A percentile compares a stretch with the other conserved stretches of the same genome.
phyloP scores from a whole-genome alignment of 2,329 filamentous ascomycete species.

The Stagonosporopsis vannaccii region DNA sequence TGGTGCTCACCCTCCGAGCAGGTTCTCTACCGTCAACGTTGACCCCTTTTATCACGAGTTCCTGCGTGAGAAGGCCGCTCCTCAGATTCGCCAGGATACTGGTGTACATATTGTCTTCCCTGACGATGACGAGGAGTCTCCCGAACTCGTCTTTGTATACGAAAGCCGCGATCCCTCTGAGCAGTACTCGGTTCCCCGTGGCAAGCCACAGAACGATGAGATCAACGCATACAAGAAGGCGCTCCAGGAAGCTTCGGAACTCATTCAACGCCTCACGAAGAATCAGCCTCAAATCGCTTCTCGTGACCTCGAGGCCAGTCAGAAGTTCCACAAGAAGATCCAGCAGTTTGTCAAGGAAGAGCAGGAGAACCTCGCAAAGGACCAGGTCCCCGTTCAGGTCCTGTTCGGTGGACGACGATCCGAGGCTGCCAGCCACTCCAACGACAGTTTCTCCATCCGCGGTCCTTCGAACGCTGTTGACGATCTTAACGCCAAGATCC shows the following conservation, averaged over 20 bases:
- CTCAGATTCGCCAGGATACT: constrained; percentile 69
- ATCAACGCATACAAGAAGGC: constrained; percentile 63
- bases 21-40: constrained; percentile 71
- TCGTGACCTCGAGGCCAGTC: constrained; percentile 61
- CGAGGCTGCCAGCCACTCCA: constrained; percentile 62
- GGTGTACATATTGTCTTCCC: constrained; percentile 79
- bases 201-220: constrained; percentile 63
- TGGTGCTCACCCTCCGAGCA: constrained; percentile 74
- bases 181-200: constrained; percentile 63
- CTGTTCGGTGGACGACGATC: constrained; percentile 55
- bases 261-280: constrained; percentile 61
- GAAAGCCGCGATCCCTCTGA: constrained; percentile 67
- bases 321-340: constrained; percentile 70
- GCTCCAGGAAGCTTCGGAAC: constrained; percentile 65
- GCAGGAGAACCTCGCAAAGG: constrained; percentile 58
- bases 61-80: constrained; percentile 69
- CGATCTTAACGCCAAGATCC: constrained; percentile 74
- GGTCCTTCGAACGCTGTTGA: constrained; percentile 78
- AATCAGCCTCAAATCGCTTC: constrained; percentile 64
- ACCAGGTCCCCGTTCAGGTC: constrained; percentile 65
- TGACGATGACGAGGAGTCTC: constrained; percentile 64
- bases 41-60: constrained; percentile 83
- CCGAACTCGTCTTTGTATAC: constrained; percentile 75
- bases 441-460: constrained; percentile 70
- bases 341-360: constrained; percentile 65